Base-by-base conservation (phyloP, 495 filamentous ascomycete genomes). In the Geopyxis carbonaria region DNA sequence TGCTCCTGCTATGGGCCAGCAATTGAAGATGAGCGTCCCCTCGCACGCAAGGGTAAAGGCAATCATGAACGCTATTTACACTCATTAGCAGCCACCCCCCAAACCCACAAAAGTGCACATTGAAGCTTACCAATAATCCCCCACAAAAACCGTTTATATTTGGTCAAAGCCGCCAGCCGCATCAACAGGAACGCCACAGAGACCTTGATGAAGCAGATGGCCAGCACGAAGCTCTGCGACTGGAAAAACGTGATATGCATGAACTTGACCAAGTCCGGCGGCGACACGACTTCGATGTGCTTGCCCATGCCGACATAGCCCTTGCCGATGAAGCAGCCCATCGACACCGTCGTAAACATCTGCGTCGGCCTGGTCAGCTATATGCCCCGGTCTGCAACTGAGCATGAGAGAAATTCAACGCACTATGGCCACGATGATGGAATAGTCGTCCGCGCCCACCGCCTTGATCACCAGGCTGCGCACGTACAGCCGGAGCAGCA, bases 141-240 rank as follows among this genome's bases (percentile, higher is more conserved):
- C 6, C 10, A 11, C 16, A 57, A 55, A 25, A 60, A 59, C 15
- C 42, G 35, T 41, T 52, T 61, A 25, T 61, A 59, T 3, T 29
- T 32, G 38, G 49, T 61, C 4, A 43, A 44, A 13, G 48, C 30
- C 11, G 56, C 52, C 34, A 64, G 54, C 1, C 61, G 59, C 22
- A 63, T 28, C 22, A 63, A 44, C 22, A 63, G 60, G 7, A 60
- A 46, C 1, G 58, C 60, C 27, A 66, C 60, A 1, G 64, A 64
- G 31, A 65, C 55, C 50, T 67, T 67, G 44, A 65, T 56, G 8
- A 64, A 52, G 20, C 58, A 58, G 42, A 65, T 61, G 0, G 56
- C 61, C 40, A 57, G 58, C 9, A 61, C 47, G 33, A 61, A 61
- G 20, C 63, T 55, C 11, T 48, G 49, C 24, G 60, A 59, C 8